phyloP scores from a whole-genome alignment of 371 early-diverging fungal genomes.

The Paraphysoderma sedebokerense region DNA sequence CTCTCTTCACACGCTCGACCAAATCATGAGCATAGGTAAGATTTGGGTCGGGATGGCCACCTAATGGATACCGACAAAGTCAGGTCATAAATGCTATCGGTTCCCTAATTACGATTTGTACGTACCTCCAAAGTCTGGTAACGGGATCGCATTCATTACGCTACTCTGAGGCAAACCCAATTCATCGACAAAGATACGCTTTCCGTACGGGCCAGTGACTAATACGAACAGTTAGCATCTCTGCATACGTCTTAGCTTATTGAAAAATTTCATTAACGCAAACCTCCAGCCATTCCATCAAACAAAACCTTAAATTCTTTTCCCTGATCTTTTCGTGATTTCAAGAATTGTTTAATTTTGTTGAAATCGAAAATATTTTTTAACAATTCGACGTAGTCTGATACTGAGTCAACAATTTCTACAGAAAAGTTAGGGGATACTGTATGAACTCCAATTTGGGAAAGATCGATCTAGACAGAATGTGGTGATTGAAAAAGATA shows the following conservation, averaged over 20 bases:
- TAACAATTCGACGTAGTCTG: conserved; percentile 73
- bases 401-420: conserved; percentile 76
- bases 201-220: conserved; percentile 90
- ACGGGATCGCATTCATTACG: conserved; percentile 67
- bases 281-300: conserved; percentile 87
- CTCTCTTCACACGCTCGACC: conserved; percentile 70
- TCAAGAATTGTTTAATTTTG: conserved; percentile 58
- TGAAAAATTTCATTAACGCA: neutral
- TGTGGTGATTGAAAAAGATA: neutral
- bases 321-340: conserved; percentile 28
- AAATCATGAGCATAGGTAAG: conserved; percentile 90
- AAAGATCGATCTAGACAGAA: conserved; percentile 47
- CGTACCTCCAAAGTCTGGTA: conserved; percentile 73
- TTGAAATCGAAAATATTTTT: conserved; percentile 81
- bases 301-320: conserved; percentile 71
- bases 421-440: conserved; percentile 35
- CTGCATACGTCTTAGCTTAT: neutral
- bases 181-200: conserved; percentile 70
- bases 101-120: too few relatives aligned
- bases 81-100: too few relatives aligned
- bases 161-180: conserved; percentile 64
- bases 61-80: neutral
- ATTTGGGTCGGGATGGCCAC: conserved; percentile 93
- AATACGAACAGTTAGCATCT: neutral
- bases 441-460: conserved; percentile 35